phyloP scores from a whole-genome alignment of 2,329 filamentous ascomycete species.

The Pestalotiopsis sp. region DNA sequence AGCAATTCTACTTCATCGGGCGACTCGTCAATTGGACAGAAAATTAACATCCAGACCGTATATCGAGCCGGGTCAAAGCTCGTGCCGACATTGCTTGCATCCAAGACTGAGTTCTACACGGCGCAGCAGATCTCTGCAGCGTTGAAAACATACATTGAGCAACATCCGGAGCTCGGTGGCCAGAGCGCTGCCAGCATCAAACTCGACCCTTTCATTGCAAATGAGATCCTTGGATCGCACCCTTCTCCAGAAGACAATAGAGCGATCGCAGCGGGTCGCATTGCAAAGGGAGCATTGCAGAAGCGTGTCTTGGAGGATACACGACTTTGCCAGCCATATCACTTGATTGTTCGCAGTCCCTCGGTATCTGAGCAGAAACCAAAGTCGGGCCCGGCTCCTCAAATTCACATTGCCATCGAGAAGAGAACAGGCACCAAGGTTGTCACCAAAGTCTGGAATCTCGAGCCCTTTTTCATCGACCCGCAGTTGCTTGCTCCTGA shows the following conservation, averaged over 20 bases:
- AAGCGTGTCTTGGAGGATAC: conserved; percentile 14
- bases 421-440: conserved; percentile 68
- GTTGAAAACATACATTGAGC: conserved; percentile 59
- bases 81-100: conserved; percentile 46
- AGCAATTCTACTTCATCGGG: not conserved
- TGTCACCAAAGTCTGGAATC: conserved; percentile 61
- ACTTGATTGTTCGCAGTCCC: conserved; percentile 3
- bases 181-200: conserved; percentile 64
- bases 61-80: conserved; percentile 21
- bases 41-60: conserved; percentile 23
- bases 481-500: conserved; percentile 65
- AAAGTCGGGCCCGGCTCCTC: conserved; percentile 61
- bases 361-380: conserved; percentile 47
- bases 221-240: conserved; percentile 56
- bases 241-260: conserved; percentile 41
- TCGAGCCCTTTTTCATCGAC: conserved; percentile 64
- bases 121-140: conserved; percentile 58
- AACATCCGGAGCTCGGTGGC: conserved; percentile 54
- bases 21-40: conserved; percentile 11
- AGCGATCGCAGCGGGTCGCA: conserved; percentile 45
- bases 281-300: conserved; percentile 11
- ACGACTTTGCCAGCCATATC: conserved; percentile 9
- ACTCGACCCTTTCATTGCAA: conserved; percentile 64
- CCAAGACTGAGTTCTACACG: conserved; percentile 51
- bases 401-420: conserved; percentile 61